Evolutionary conservation across 75 land plant genomes (phyloP).

Genomic region (Cunninghamia lanceolata): DNA sequence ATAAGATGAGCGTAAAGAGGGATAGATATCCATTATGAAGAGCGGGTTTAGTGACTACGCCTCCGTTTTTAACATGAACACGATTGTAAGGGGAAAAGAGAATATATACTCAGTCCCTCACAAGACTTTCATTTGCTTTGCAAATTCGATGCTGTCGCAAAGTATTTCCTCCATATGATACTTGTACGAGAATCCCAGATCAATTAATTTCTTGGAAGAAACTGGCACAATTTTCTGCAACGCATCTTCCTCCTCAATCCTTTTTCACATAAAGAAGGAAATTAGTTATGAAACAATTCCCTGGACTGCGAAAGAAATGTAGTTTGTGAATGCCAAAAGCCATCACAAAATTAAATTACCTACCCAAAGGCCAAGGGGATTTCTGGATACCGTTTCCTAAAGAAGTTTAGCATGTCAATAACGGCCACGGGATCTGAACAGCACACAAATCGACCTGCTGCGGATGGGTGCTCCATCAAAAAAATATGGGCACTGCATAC

Average conservation of each 20-base stretch:
- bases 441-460: slow-evolving; percentile 9
- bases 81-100: too few relatives aligned
- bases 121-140: slow-evolving; percentile 44
- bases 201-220: slow-evolving; percentile 53
- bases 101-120: too few relatives aligned
- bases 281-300: background rate
- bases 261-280: background rate
- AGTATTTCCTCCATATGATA: slow-evolving; percentile 66
- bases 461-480: slow-evolving; percentile 26
- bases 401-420: background rate
- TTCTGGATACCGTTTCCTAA: background rate
- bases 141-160: slow-evolving; percentile 49
- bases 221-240: slow-evolving; percentile 11
- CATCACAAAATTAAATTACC: background rate
- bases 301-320: background rate
- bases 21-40: too few relatives aligned
- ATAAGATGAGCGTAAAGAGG: too few relatives aligned
- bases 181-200: slow-evolving; percentile 55
- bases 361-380: background rate
- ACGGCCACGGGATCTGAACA: background rate
- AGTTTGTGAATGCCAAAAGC: background rate
- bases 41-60: too few relatives aligned
- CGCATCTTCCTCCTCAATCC: slow-evolving; percentile 23
- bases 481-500: slow-evolving; percentile 34
- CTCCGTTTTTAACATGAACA: too few relatives aligned